These are phyloP conservation scores for Withania somnifera DNA, from an alignment of 305 asterid genomes.

Conservation along the genomic window DNA sequence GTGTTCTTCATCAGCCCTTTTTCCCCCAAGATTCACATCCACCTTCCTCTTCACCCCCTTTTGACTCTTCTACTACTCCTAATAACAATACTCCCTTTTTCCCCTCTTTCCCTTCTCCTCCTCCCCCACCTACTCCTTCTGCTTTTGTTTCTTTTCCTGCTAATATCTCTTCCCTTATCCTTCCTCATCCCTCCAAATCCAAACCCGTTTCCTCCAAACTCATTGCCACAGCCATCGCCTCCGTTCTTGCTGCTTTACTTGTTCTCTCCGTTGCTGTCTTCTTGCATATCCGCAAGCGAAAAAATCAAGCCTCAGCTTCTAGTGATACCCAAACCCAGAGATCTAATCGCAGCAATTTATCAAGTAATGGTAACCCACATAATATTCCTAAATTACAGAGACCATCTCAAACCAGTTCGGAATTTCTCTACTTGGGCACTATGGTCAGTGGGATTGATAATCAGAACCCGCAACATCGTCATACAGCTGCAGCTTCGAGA, in stretches of 20 bases:
- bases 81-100: constrained; percentile 34
- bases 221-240: constrained; percentile 40
- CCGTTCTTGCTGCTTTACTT: constrained; percentile 46
- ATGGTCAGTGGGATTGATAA: constrained; percentile 37
- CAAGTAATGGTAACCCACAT: neutral
- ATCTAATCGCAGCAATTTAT: constrained; percentile 37
- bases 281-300: constrained; percentile 42
- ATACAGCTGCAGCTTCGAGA: constrained; percentile 17
- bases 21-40: constrained; percentile 36
- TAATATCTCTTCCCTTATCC: constrained; percentile 50
- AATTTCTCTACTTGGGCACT: constrained; percentile 83
- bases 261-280: constrained; percentile 39
- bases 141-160: constrained; percentile 55
- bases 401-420: constrained; percentile 78
- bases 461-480: constrained; percentile 11
- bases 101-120: constrained; percentile 53
- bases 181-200: constrained; percentile 42
- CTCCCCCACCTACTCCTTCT: constrained; percentile 53
- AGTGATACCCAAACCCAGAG: constrained; percentile 35
- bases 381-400: constrained; percentile 65
- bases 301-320: neutral
- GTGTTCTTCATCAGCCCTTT: constrained; percentile 84
- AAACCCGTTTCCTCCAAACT: constrained; percentile 42
- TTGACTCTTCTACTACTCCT: constrained; percentile 28
- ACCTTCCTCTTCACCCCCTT: constrained; percentile 36